A percentile compares a stretch with the other conserved stretches of the same genome.
These are phyloP conservation scores for bread wheat (Triticum aestivum) DNA, from an alignment of 176 grass and related monocot genomes.

Conservation along the genomic window IWGSC_CS_RefSeq_v2.1 NC_057798.1:574620715-574621214, in stretches of 20 bases:
- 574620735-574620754: not conserved
- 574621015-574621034: slow-evolving; percentile 84
- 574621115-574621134: not conserved
- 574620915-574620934: slow-evolving; percentile 91
- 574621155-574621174: not conserved
- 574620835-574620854: not conserved
- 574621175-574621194: not conserved
- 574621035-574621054: slow-evolving; percentile 86
- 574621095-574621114: slow-evolving; percentile 5
- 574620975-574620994: slow-evolving; percentile 97
- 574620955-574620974: slow-evolving; percentile 97
- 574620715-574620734: not conserved
- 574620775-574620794: not conserved
- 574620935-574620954: slow-evolving; percentile 98
- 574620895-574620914: slow-evolving; percentile 92
- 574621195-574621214: not conserved
- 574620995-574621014: slow-evolving; percentile 90
- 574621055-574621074: slow-evolving; percentile 95
- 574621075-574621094: not conserved
- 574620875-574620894: slow-evolving; percentile 46
- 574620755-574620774: not conserved
- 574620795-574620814: slow-evolving; percentile 3
- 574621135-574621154: not conserved
- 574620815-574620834: not conserved
- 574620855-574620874: not conserved